A percentile compares a stretch with the other conserved stretches of the same genome.
Conservation (phyloP, 2,329 filamentous ascomycete genomes). For the Aspergillus hortae region DNA sequence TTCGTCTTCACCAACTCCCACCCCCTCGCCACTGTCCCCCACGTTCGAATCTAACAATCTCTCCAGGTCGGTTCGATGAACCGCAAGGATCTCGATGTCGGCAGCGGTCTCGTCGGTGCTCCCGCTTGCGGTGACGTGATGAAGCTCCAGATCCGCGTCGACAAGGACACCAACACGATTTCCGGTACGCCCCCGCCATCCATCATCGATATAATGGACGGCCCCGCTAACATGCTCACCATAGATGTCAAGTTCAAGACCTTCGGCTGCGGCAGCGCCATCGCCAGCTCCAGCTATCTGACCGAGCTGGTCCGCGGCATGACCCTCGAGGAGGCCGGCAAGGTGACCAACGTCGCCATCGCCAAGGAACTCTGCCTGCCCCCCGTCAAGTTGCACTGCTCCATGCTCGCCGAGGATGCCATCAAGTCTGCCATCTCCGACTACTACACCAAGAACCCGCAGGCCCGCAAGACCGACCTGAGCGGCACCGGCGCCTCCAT, state of each 20-base stretch:
- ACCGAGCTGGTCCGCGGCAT: slow-evolving; percentile 94
- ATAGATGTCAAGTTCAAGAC: slow-evolving; percentile 95
- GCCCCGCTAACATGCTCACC: background rate
- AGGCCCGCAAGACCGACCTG: slow-evolving; percentile 68
- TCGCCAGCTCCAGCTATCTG: slow-evolving; percentile 90
- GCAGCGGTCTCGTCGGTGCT: slow-evolving; percentile 87
- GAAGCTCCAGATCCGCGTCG: slow-evolving; percentile 90
- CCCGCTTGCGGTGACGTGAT: slow-evolving; percentile 90
- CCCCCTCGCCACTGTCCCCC: background rate
- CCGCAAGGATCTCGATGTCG: slow-evolving; percentile 78
- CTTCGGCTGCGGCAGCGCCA: slow-evolving; percentile 90
- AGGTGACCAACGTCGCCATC: slow-evolving; percentile 96
- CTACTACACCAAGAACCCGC: slow-evolving; percentile 88
- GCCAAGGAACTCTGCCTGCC: slow-evolving; percentile 93
- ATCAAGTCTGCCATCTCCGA: slow-evolving; percentile 90
- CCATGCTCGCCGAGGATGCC: slow-evolving; percentile 86
- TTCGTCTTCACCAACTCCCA: background rate
- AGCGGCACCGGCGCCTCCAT: slow-evolving; percentile 69
- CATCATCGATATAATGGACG: background rate
- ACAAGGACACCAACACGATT: slow-evolving; percentile 82
- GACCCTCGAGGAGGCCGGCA: slow-evolving; percentile 88
- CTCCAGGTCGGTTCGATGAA: slow-evolving; percentile 63
- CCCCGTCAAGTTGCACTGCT: slow-evolving; percentile 87
- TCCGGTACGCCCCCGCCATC: slow-evolving; percentile 34
- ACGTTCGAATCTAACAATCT: slow-evolving; percentile 6